Conservation (phyloP, 352 stramenopile genomes). For the Globisporangium lucens region DNA sequence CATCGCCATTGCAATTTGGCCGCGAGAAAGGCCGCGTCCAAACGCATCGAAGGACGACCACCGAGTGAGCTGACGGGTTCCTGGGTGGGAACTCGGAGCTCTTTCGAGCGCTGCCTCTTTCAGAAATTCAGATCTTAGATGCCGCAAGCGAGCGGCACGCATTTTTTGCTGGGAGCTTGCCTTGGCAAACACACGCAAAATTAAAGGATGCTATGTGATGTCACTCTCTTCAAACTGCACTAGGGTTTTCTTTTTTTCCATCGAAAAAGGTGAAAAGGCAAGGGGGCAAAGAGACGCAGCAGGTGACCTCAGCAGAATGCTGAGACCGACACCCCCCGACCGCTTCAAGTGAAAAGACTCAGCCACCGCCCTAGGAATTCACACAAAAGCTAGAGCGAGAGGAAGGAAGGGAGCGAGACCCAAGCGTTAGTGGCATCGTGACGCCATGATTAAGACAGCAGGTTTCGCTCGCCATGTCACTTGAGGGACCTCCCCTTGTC, state of each 20-base stretch:
- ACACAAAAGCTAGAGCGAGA: neutral
- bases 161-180: neutral
- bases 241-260: neutral
- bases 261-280: neutral
- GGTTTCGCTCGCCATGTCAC: neutral
- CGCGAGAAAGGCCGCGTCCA: conserved; percentile 7
- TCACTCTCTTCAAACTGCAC: neutral
- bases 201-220: neutral
- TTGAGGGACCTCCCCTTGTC: neutral
- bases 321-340: too few relatives aligned
- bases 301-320: neutral
- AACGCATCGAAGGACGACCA: conserved; percentile 5
- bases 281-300: neutral
- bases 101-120: neutral
- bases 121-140: neutral
- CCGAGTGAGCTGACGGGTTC: neutral
- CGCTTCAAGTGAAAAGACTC: too few relatives aligned
- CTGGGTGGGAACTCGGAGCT: too few relatives aligned
- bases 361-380: neutral
- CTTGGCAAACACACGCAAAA: neutral
- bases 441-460: neutral
- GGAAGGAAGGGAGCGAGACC: neutral
- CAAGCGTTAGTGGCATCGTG: neutral
- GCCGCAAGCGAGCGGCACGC: too few relatives aligned
- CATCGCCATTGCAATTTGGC: too few relatives aligned